Conservation (phyloP, 108 stramenopile species). For the Seminavis robusta region DNA sequence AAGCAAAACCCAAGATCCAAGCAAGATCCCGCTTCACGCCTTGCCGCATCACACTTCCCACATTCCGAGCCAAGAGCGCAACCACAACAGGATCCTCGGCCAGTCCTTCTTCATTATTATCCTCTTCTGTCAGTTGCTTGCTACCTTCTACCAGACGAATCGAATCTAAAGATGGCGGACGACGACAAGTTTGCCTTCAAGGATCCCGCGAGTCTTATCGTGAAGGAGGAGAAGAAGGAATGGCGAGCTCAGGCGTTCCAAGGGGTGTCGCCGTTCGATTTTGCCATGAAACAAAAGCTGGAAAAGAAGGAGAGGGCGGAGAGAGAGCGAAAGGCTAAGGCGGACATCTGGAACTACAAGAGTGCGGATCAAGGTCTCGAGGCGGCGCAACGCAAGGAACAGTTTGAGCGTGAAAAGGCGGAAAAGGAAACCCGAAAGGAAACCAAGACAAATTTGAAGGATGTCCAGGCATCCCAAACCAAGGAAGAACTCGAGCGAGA, state of each 20-base stretch:
- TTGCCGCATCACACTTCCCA: too few species aligned
- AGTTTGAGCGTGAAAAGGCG: conserved; percentile 9
- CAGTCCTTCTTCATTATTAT: too few species aligned
- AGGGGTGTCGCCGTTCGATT: conserved; percentile 41
- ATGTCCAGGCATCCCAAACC: too few species aligned
- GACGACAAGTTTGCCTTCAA: conserved; percentile 39
- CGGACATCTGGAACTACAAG: conserved; percentile 28
- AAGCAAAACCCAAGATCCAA: too few species aligned
- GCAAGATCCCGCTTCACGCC: too few species aligned
- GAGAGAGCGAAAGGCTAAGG: conserved; percentile 30
- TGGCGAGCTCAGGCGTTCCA: conserved; percentile 34
- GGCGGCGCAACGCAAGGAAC: conserved; percentile 6
- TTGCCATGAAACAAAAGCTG: conserved; percentile 39
- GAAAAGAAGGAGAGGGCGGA: conserved; percentile 38
- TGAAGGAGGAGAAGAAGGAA: conserved; percentile 34
- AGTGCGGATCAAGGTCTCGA: too few species aligned
- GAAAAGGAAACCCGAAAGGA: conserved; percentile 19
- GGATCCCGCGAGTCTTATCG: conserved; percentile 30
- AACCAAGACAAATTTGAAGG: conserved; percentile 20
- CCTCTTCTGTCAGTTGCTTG: too few species aligned
- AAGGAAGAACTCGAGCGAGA: too few species aligned
- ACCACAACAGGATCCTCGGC: too few species aligned
- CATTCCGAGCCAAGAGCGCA: too few species aligned
- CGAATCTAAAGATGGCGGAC: too few species aligned
- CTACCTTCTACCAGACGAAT: too few species aligned